A percentile compares a stretch with the other conserved stretches of the same genome.
Evolutionary conservation across 2,329 filamentous ascomycete genomes (phyloP).

Genomic region (Microsporum audouinii): DNA sequence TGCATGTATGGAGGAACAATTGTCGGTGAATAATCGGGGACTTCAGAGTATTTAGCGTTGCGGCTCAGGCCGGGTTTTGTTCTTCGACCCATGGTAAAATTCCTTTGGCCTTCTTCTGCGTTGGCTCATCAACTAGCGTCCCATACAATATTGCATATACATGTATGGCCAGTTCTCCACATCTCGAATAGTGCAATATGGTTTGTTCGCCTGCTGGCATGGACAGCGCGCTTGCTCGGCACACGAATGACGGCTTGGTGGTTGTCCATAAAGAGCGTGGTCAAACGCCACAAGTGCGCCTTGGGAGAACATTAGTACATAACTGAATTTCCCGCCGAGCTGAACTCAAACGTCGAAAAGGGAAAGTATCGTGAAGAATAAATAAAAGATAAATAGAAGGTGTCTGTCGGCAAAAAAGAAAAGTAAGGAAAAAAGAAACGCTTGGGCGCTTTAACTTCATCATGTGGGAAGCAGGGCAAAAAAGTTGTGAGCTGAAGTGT

Average conservation of each 20-base stretch:
- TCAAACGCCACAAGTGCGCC: background rate
- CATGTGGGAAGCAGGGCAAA: background rate
- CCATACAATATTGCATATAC: background rate
- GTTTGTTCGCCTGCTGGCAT: background rate
- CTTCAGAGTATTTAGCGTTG: background rate
- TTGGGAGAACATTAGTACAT: background rate
- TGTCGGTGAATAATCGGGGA: background rate
- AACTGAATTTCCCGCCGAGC: background rate
- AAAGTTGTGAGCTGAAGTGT: background rate
- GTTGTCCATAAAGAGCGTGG: too few relatives aligned
- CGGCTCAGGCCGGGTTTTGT: background rate
- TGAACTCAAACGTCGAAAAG: background rate
- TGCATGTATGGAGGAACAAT: background rate
- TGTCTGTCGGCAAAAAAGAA: background rate
- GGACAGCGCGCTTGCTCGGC: background rate
- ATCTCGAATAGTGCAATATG: background rate
- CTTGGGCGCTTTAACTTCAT: background rate
- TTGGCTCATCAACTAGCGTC: background rate
- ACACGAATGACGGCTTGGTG: background rate
- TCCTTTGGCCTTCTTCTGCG: conserved; percentile 1
- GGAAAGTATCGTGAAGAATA: background rate
- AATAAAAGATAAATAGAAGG: background rate
- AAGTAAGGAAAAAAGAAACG: background rate
- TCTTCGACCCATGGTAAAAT: background rate
- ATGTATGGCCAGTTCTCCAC: background rate